A percentile compares a stretch with the other conserved stretches of the same genome.
Evolutionary conservation across 768 basidiomycete genomes (phyloP).

Genomic region (Calvatia gigantea): DNA sequence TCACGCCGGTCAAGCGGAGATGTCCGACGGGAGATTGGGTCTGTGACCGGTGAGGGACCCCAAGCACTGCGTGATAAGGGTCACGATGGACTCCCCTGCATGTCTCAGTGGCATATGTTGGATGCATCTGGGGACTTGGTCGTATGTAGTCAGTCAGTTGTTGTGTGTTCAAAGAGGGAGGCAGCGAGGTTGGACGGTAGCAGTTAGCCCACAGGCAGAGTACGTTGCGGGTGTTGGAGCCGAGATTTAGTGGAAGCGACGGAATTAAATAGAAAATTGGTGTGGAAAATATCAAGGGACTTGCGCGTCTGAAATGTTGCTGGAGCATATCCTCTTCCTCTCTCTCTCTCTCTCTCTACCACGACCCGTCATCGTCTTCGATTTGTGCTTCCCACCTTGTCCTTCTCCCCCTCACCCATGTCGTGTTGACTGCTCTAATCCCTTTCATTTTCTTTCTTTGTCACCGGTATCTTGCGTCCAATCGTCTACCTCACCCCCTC

Average conservation of each 20-base stretch:
- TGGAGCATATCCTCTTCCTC: not conserved
- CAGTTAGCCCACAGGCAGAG: not conserved
- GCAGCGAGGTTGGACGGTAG: not conserved
- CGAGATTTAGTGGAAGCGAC: not conserved
- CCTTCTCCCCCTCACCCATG: slow-evolving; percentile 27
- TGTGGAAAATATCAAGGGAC: not conserved
- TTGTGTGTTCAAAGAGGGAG: not conserved
- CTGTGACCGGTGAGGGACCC: slow-evolving; percentile 15
- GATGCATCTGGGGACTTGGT: not conserved
- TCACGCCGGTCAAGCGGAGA: slow-evolving; percentile 10
- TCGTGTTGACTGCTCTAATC: slow-evolving; percentile 21
- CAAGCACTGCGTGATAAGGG: slow-evolving; percentile 19
- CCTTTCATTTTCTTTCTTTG: slow-evolving; percentile 21
- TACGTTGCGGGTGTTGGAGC: not conserved
- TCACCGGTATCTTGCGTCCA: slow-evolving; percentile 20
- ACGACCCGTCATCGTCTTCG: not conserved
- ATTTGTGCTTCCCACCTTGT: slow-evolving; percentile 16
- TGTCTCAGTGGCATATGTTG: not conserved
- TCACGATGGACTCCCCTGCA: not conserved
- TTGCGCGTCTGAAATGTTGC: not conserved
- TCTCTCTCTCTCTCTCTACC: not conserved
- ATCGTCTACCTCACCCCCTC: slow-evolving; percentile 16
- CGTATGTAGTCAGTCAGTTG: too few relatives aligned
- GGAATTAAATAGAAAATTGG: not conserved
- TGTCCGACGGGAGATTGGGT: slow-evolving; percentile 11